phyloP scores from a whole-genome alignment of 2,329 filamentous ascomycete species.

The Oidium heveae region DNA sequence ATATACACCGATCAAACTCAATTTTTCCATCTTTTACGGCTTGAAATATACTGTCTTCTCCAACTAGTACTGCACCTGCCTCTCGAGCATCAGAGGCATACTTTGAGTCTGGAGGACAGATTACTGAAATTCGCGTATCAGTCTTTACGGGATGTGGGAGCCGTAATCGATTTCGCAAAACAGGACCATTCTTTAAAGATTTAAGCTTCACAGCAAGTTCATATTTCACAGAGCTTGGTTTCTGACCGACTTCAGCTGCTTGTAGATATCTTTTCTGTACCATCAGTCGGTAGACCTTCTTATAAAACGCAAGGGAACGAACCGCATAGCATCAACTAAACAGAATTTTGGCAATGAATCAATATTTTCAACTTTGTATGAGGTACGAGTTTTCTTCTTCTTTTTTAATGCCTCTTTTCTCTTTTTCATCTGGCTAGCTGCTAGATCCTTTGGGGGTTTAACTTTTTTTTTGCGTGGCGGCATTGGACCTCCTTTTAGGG shows the following conservation, averaged over 20 bases:
- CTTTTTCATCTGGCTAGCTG: conserved; percentile 12
- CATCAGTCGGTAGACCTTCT: neutral
- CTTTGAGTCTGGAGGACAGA: conserved; percentile 60
- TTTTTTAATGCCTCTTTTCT: conserved; percentile 9
- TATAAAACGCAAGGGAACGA: conserved; percentile 10
- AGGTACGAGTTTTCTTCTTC: conserved; percentile 13
- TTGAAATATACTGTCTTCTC: conserved; percentile 68
- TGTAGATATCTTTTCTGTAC: conserved; percentile 46
- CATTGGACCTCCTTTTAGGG: conserved; percentile 4
- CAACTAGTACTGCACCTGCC: conserved; percentile 60
- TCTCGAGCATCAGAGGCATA: conserved; percentile 47
- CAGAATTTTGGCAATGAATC: conserved; percentile 37
- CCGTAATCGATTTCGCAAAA: conserved; percentile 66
- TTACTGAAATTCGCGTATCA: conserved; percentile 69
- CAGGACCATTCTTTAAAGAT: conserved; percentile 62
- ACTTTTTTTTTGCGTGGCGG: conserved; percentile 8
- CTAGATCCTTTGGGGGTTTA: neutral
- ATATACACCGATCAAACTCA: conserved; percentile 73
- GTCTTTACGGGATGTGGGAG: conserved; percentile 79
- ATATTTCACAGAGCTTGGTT: conserved; percentile 55
- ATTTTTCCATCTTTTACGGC: conserved; percentile 46
- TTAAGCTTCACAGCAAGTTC: conserved; percentile 65
- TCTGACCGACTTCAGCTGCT: conserved; percentile 70
- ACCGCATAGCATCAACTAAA: conserved; percentile 84
- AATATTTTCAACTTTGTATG: conserved; percentile 15